These are phyloP conservation scores for Barbarea vulgaris DNA, from an alignment of 345 rosid genomes.

Conservation along the genomic window DNA sequence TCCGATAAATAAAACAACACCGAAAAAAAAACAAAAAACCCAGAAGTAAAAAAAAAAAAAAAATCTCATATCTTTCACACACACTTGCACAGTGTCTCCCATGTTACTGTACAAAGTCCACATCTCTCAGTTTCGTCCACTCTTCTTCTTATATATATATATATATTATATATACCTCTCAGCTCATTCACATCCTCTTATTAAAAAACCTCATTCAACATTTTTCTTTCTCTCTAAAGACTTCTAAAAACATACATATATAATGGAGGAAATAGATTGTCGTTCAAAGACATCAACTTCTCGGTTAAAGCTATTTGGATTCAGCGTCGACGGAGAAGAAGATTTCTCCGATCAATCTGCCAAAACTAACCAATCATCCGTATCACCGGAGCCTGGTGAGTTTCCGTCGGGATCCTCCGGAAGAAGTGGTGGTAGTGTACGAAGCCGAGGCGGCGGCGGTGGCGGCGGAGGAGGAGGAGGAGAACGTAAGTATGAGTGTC, in stretches of 20 bases:
- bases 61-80: conserved; percentile 33
- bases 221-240: conserved; percentile 9
- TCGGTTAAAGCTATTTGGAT: conserved; percentile 86
- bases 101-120: conserved; percentile 45
- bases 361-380: conserved; percentile 19
- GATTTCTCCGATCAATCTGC: conserved; percentile 36
- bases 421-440: conserved; percentile 19
- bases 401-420: conserved; percentile 38
- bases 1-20: conserved; percentile 44
- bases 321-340: conserved; percentile 72
- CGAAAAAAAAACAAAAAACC: background rate
- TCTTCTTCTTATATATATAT: conserved; percentile 31
- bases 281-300: conserved; percentile 48
- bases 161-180: too few species aligned
- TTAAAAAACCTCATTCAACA: conserved; percentile 15
- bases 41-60: background rate
- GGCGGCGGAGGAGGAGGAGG: conserved; percentile 37
- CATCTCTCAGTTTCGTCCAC: conserved; percentile 27
- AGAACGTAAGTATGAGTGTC: conserved; percentile 84
- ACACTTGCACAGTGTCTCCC: conserved; percentile 39
- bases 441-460: conserved; percentile 36
- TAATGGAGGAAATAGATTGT: conserved; percentile 61
- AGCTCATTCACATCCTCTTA: conserved; percentile 43
- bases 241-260: background rate
- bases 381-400: conserved; percentile 27